Evolutionary conservation across 1,284 basidiomycete species (phyloP), one percentile per base, ranked within the genome.

Genomic region (Cryptococcus sp.): DNA sequence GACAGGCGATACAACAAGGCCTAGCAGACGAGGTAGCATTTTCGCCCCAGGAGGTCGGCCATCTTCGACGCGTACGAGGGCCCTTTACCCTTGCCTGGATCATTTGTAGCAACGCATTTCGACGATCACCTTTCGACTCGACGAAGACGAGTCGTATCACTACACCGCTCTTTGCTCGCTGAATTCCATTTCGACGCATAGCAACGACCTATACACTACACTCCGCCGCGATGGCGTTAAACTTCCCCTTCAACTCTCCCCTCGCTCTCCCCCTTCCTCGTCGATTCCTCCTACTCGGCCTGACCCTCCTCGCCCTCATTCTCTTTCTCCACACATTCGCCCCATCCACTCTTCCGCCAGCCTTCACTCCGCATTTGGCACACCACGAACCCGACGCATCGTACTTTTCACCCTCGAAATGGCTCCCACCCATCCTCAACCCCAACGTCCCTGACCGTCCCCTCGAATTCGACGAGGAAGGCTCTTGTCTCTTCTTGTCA

Each of bases 401-500:
- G 3, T 59, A 60, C 31, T 65, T 63, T 46, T 65, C 63, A 14
- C 55, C 61, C 1, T 56, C 58, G 24, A 72, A 70, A 54, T 72
- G 69, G 69, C 51, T 65, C 3, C 69, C 69, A 11, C 62, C 65
- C 1, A 62, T 70, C 31, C 50, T 66, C 33, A 63, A 64, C 44
- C 56, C 62, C 10, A 57, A 56, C 37, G 48, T 50, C 2, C 61
- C 61, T 4, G 55, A 61, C 12, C 43, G 55, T 26, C 70, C 69
- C 2, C 36, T 43, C 22, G 71, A 71, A 52, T 72, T 65, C 47
- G 72, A 72, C 48, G 69, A 72, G 45, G 58, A 68, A 43, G 72
- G 72, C 10, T 55, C 58, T 28, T 74, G 72, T 51, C 59, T 68
- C 24, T 74, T 74, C 54, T 45, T 72, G 6, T 70, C 67, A n/a